Evolutionary conservation across 129 eudicot genomes (phyloP).

Genomic region (Scalesia atractyloides): DNA sequence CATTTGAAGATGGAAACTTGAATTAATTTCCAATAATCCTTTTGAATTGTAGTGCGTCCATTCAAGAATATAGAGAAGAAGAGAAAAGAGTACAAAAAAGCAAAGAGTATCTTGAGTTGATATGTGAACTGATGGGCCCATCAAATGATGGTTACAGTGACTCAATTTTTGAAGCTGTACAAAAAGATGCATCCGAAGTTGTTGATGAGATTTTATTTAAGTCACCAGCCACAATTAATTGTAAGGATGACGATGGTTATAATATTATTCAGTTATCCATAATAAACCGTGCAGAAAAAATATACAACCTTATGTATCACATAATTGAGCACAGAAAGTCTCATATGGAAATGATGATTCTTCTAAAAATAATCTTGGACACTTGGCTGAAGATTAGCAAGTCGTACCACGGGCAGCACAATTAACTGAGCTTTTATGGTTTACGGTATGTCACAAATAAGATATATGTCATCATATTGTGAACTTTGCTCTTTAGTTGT

Average conservation of each 20-base stretch:
- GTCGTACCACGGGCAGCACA: constrained; percentile 30
- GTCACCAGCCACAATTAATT: constrained; percentile 5
- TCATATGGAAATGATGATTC: constrained; percentile 13
- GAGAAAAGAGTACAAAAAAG: background rate
- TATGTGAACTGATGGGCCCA: constrained; percentile 2
- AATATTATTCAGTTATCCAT: constrained; percentile 30
- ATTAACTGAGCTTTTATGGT: constrained; percentile 34
- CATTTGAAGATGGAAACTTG: background rate
- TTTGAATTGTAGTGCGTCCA: background rate
- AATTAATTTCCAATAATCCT: background rate
- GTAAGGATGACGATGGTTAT: background rate
- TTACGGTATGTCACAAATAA: constrained; percentile 2
- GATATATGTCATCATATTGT: background rate
- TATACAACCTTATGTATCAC: constrained; percentile 22
- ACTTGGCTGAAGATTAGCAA: constrained; percentile 30
- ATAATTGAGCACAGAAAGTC: background rate
- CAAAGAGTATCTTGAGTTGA: background rate
- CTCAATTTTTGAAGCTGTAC: constrained; percentile 26
- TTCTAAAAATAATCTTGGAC: constrained; percentile 22
- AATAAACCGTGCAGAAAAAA: constrained; percentile 27
- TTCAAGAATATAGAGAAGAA: constrained; percentile 16
- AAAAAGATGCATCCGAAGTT: constrained; percentile 20
- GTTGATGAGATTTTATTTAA: constrained; percentile 21
- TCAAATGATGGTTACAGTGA: background rate
- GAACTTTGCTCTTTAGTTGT: background rate